Evolutionary conservation across 2,329 filamentous ascomycete genomes (phyloP).

Genomic region (Colletotrichum tabaci): DNA sequence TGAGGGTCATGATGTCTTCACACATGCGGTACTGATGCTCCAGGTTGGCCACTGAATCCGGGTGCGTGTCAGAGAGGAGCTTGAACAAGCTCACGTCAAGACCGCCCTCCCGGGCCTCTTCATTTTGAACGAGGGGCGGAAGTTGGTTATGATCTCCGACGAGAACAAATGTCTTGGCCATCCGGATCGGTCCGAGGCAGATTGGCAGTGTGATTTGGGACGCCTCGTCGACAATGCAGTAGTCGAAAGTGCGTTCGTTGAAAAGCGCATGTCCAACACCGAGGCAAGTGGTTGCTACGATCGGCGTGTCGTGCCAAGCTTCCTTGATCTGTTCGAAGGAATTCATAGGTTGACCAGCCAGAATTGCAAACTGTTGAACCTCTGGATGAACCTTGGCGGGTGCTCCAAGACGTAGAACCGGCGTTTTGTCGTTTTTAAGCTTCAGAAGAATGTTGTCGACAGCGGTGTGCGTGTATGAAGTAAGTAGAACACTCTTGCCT

Average conservation of each 20-base stretch:
- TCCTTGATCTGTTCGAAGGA: conserved; percentile 87
- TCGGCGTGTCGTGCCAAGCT: conserved; percentile 86
- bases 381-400: conserved; percentile 89
- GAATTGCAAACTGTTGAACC: conserved; percentile 86
- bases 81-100: conserved; percentile 96
- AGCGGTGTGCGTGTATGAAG: conserved; percentile 96
- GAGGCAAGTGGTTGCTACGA: conserved; percentile 96
- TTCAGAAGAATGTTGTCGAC: conserved; percentile 99
- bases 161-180: conserved; percentile 93
- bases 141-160: conserved; percentile 98
- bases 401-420: conserved; percentile 88
- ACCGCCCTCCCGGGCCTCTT: conserved; percentile 86
- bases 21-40: conserved; percentile 99
- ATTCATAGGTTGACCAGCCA: conserved; percentile 81
- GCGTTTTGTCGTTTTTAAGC: conserved; percentile 82
- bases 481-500: conserved; percentile 92
- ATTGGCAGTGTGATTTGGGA: conserved; percentile 98
- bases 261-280: conserved; percentile 93
- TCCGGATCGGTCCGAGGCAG: conserved; percentile 92
- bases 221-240: conserved; percentile 98
- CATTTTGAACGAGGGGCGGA: conserved; percentile 93
- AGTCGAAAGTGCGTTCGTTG: conserved; percentile 91
- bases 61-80: conserved; percentile 89
- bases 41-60: conserved; percentile 88
- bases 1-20: conserved; percentile 94